Evolutionary conservation across 2,329 filamentous ascomycete genomes (phyloP), one percentile per base, ranked within the genome.

Genomic region (Talaromyces sp.): DNA sequence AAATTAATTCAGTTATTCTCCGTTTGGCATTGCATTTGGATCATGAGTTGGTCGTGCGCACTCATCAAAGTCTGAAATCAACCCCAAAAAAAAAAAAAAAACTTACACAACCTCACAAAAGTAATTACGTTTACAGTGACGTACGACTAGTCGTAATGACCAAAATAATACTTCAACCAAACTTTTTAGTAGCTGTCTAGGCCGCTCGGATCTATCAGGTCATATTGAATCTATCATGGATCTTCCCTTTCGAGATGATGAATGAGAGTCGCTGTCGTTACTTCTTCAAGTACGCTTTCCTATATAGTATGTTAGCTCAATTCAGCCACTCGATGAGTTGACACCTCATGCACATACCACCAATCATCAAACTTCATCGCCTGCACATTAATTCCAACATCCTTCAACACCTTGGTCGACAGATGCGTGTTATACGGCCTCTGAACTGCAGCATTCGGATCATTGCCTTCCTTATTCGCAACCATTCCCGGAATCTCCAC

Each of bases 361-460:
- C 93, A 97, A 17, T 83, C 88, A 54, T 81, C 81, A 75, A 97
- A 97, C 70, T 93, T 86, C 72, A 88, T 85, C 0, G 91, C 92
- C 54, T 85, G 81, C 64, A 94, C 86, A 72, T 90, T 85, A 68
- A 97, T 90, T 0, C 87, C 91, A 67, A 96, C 74, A 15, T 91
- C 87, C 75, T 86, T 86, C 68, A 97, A 79, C 45, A 82, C 86
- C 77, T 85, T 86, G 9, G 90, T 97, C 71, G 91, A 93, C 54
- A 97, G 81, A 77, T 97, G 92, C 71, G 90, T 94, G 78, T 97
- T 92, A 74, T 91, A 97, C 13, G 93, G 93, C 68, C 93, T 84
- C 78, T 93, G 87, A 0, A 93, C 90, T 25, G 84, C 83, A 52
- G 89, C 86, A 67, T 86, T 88, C 6, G 89, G 87, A 68, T 91